Evolutionary conservation across 1,284 basidiomycete genomes (phyloP).

Genomic region (Leccinum angustisporum): DNA sequence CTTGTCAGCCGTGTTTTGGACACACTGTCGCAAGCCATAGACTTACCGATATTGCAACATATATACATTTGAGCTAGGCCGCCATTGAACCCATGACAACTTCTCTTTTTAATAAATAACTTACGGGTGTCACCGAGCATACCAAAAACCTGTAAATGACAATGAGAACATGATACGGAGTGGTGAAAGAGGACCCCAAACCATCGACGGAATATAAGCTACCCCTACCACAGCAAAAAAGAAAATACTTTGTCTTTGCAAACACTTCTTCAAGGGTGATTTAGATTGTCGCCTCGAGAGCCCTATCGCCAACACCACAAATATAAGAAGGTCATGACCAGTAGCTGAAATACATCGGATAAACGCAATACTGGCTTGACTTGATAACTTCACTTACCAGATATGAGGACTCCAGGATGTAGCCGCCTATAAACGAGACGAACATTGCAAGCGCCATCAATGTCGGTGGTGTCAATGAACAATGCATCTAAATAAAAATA

Average conservation of each 20-base stretch:
- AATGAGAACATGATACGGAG: neutral
- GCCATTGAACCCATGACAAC: neutral
- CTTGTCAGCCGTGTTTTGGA: conserved; percentile 1
- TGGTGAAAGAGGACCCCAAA: neutral
- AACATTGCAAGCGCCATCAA: conserved; percentile 1
- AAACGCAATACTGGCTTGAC: neutral
- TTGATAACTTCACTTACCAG: conserved; percentile 11
- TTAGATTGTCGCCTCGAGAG: conserved; percentile 10
- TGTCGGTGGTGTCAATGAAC: neutral
- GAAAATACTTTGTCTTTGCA: conserved; percentile 19
- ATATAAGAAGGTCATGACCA: conserved; percentile 18
- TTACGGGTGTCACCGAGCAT: conserved; percentile 7
- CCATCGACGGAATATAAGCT: conserved; percentile 12
- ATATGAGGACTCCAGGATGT: conserved; percentile 7
- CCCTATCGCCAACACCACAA: conserved; percentile 18
- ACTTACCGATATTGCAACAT: conserved; percentile 10
- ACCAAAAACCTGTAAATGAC: conserved; percentile 1
- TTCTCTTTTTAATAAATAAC: neutral
- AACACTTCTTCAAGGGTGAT: conserved; percentile 16
- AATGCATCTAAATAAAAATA: conserved; percentile 7
- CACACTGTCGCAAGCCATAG: neutral
- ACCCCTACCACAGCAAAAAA: conserved; percentile 18
- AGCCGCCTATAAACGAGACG: neutral
- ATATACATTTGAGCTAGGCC: conserved; percentile 1
- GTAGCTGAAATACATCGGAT: conserved; percentile 9